phyloP scores from a whole-genome alignment of 306 rosid genomes.

The Senna tora region DNA sequence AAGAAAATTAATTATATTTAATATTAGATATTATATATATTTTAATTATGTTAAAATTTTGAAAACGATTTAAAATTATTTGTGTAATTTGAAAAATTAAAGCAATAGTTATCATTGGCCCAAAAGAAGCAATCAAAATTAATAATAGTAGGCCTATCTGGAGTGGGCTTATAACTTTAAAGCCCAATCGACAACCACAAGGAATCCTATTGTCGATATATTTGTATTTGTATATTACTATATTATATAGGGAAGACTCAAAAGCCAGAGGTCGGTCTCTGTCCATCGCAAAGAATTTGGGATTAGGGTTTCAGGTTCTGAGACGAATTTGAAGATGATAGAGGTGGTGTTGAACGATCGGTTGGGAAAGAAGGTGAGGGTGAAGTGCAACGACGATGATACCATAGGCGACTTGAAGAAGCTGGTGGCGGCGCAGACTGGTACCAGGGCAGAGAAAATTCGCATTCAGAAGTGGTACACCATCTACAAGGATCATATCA shows the following conservation, averaged over 20 bases:
- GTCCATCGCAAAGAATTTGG: background rate
- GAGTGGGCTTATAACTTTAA: background rate
- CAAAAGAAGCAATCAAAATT: too few species aligned
- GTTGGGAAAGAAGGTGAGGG: constrained; percentile 73
- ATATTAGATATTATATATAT: too few species aligned
- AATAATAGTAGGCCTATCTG: background rate
- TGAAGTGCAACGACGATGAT: constrained; percentile 76
- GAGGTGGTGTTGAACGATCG: constrained; percentile 81
- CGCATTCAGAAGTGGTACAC: constrained; percentile 70
- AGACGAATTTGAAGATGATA: constrained; percentile 51
- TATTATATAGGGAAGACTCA: background rate
- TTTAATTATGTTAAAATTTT: too few species aligned
- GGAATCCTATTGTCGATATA: background rate
- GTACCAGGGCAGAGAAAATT: constrained; percentile 65
- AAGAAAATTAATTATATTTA: too few species aligned
- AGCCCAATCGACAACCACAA: background rate
- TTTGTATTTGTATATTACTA: too few species aligned
- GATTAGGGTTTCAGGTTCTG: background rate
- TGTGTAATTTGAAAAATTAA: too few species aligned
- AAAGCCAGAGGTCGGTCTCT: background rate
- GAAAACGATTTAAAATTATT: too few species aligned
- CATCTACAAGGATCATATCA: constrained; percentile 70
- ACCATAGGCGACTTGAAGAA: constrained; percentile 78
- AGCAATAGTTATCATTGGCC: too few species aligned
- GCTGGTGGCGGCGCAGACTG: constrained; percentile 82